phyloP scores from a whole-genome alignment of 352 stramenopile species.

The Phytophthora citrophthora region DNA sequence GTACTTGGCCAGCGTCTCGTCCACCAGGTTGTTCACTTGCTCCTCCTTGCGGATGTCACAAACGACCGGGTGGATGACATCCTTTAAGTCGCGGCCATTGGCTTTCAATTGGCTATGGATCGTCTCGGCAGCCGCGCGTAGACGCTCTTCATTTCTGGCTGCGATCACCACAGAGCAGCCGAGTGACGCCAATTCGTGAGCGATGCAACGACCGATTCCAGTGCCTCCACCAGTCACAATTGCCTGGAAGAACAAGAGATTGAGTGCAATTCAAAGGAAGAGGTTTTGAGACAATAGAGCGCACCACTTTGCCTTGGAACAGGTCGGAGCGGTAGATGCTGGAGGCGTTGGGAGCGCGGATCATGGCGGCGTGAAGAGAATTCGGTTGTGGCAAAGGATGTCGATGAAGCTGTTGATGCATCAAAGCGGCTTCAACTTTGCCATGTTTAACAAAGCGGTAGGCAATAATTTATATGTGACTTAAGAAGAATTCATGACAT shows the following conservation, averaged over 20 bases:
- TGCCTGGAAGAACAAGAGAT: constrained; percentile 37
- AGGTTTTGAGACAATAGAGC: constrained; percentile 10
- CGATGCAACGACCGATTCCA: constrained; percentile 86
- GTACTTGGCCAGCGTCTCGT: constrained; percentile 77
- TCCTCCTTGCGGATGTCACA: constrained; percentile 84
- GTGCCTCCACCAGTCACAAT: constrained; percentile 89
- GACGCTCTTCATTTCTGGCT: constrained; percentile 71
- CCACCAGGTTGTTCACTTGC: constrained; percentile 75
- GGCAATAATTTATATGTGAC: constrained; percentile 14
- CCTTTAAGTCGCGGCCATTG: constrained; percentile 33
- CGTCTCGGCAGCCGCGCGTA: constrained; percentile 60
- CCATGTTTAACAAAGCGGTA: background rate
- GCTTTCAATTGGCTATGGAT: constrained; percentile 61
- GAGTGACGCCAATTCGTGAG: constrained; percentile 77
- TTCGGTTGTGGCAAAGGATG: constrained; percentile 19
- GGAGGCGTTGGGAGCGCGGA: constrained; percentile 55
- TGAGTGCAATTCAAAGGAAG: background rate
- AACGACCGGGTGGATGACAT: constrained; percentile 58
- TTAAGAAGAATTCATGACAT: too few species aligned
- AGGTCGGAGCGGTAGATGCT: constrained; percentile 71
- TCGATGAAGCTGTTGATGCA: constrained; percentile 30
- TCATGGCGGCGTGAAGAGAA: constrained; percentile 31
- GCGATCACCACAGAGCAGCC: constrained; percentile 86
- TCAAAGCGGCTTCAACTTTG: constrained; percentile 19
- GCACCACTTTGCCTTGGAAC: constrained; percentile 82